Conservation (phyloP, 768 basidiomycete genomes). For the Coprinopsis marcescibilis region DNA sequence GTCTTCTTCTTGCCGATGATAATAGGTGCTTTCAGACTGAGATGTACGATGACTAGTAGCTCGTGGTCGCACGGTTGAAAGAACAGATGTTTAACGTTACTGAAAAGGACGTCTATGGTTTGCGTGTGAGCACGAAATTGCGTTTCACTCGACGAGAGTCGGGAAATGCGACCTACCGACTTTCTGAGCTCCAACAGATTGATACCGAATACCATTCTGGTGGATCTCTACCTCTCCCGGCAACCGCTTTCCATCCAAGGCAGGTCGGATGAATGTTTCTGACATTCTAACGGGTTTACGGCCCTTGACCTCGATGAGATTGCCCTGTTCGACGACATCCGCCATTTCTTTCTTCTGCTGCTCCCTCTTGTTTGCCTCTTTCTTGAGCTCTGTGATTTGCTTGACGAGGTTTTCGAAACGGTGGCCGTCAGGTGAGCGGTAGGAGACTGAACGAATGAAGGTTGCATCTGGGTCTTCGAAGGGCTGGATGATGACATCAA, state of each 20-base stretch:
- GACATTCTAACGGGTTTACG: conserved; percentile 80
- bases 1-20: conserved; percentile 99
- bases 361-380: conserved; percentile 94
- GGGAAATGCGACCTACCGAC: conserved; percentile 55
- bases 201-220: conserved; percentile 92
- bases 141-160: too few species aligned
- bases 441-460: conserved; percentile 92
- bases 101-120: conserved; percentile 94
- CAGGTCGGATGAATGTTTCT: conserved; percentile 91
- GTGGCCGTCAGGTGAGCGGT: conserved; percentile 83
- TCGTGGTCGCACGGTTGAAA: conserved; percentile 99
- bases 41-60: conserved; percentile 87
- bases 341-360: conserved; percentile 98
- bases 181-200: conserved; percentile 83
- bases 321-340: conserved; percentile 94
- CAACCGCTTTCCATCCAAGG: conserved; percentile 89
- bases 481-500: conserved; percentile 44
- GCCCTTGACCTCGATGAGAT: conserved; percentile 83
- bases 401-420: conserved; percentile 87
- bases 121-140: too few species aligned
- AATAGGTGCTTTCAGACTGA: conserved; percentile 91
- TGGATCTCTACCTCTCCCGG: conserved; percentile 99
- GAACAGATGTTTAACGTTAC: conserved; percentile 96
- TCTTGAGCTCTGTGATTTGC: conserved; percentile 93
- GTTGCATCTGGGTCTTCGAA: conserved; percentile 97